Evolutionary conservation across 768 basidiomycete genomes (phyloP).

Genomic region (Galerina marginata): DNA sequence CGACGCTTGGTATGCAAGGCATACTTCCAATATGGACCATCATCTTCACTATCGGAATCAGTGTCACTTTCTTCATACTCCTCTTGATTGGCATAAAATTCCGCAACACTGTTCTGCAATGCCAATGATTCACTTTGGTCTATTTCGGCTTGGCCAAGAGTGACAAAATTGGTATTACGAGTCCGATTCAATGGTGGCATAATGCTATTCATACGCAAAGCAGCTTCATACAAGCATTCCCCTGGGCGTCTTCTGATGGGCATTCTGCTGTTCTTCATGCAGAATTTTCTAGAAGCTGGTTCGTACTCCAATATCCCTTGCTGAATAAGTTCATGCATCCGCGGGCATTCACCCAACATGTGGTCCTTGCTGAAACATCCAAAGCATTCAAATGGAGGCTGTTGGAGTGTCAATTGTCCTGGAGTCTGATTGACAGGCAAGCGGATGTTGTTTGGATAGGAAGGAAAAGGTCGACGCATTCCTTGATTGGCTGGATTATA

Average conservation of each 20-base stretch:
- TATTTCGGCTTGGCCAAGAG: background rate
- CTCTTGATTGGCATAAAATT: background rate
- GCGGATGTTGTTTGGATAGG: conserved; percentile 14
- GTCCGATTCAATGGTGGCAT: background rate
- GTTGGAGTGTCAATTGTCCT: background rate
- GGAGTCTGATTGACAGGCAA: background rate
- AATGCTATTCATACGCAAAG: background rate
- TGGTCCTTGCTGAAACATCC: conserved; percentile 9
- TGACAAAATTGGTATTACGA: background rate
- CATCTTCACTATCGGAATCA: background rate
- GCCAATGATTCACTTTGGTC: background rate
- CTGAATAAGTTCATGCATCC: conserved; percentile 6
- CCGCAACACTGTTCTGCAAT: background rate
- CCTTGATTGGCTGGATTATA: background rate
- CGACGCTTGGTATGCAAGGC: background rate
- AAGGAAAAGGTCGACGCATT: background rate
- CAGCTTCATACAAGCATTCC: conserved; percentile 2
- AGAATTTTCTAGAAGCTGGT: background rate
- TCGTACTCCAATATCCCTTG: conserved; percentile 3
- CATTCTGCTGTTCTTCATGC: background rate
- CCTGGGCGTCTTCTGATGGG: background rate
- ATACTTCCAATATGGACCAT: conserved; percentile 1
- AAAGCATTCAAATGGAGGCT: background rate
- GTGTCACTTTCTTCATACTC: background rate
- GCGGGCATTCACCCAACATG: conserved; percentile 5